Evolutionary conservation across 1,139 yeast genomes (phyloP), one percentile per base, ranked within the genome.

Genomic region (Saccharomyces hybrid): DNA sequence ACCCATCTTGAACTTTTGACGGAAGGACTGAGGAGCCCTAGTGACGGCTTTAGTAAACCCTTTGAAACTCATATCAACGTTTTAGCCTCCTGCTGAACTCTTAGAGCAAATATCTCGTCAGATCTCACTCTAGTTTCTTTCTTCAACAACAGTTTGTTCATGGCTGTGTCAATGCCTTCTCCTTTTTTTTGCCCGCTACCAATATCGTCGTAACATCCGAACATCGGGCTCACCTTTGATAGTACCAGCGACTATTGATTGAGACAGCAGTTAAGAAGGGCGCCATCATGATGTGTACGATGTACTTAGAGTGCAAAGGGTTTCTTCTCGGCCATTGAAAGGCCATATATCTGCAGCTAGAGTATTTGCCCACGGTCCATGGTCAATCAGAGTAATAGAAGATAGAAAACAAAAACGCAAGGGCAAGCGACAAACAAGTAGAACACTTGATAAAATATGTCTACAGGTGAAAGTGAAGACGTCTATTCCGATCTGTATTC

Each of bases 21-120:
- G 83, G 66, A 86, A 77, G 58, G 78, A 80, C 70, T 86, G 93
- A 32, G 95, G 95, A 2, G 96, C 96, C 64, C 99, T 79, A 50
- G 83, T 83, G 59, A 90, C 77, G 31, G 96, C 84, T 75, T 90
- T 93, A 61, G 88, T 88, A 65, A 93, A 76, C 52, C 99, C 99
- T 72, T 91, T 93, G 77, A 95, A 89, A 72, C 96, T 86, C 97
- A 91, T 90, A 28, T 9, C 47, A 9, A 29, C 38, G 19, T 29
- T 14, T 42, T 47, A 59, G 26, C 7, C 14, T 9, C 44, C 19
- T 8, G 13, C 23, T 19, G 23, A 19, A 16, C 3, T 4, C 3
- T 38, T 38, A 8, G 25, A 8, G 6, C 13, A 6, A 38, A 38
- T 16, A 16, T 11, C 13, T 38, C 13, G 2, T 2, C 11, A 13